Conservation (phyloP, 192 early-diverging fungal genomes). For the Coemansia sp. region DNA sequence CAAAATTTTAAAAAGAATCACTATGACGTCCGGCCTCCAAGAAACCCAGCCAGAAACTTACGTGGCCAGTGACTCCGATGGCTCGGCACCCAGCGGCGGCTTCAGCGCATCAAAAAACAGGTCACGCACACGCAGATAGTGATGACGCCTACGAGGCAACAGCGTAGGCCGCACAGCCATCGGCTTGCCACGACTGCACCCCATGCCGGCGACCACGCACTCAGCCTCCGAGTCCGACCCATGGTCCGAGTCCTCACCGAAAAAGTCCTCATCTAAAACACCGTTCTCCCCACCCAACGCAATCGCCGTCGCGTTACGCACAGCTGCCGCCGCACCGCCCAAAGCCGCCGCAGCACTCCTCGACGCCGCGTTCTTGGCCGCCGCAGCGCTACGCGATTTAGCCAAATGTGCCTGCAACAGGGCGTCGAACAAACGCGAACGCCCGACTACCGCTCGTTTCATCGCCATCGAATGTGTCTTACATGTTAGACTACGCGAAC, state of each 20-base stretch:
- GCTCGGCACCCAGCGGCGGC: constrained; percentile 30
- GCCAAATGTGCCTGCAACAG: constrained; percentile 74
- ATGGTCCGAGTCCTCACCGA: constrained; percentile 68
- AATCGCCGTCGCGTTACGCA: constrained; percentile 50
- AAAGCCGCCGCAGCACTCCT: constrained; percentile 36
- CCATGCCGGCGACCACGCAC: constrained; percentile 64
- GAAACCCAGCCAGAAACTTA: not conserved
- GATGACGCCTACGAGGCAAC: constrained; percentile 61
- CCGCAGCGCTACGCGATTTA: constrained; percentile 66
- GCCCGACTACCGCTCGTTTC: constrained; percentile 81
- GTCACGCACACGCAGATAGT: constrained; percentile 63
- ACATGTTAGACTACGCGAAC: constrained; percentile 89
- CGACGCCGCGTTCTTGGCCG: constrained; percentile 39
- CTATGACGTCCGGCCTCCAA: not conserved
- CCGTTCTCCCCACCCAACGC: constrained; percentile 61
- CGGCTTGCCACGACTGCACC: constrained; percentile 62
- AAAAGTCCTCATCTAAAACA: constrained; percentile 40
- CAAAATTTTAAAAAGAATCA: not conserved
- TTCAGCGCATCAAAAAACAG: constrained; percentile 67
- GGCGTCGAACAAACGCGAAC: constrained; percentile 81
- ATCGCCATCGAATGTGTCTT: constrained; percentile 90
- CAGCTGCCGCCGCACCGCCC: constrained; percentile 46
- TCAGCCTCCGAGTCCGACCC: constrained; percentile 56
- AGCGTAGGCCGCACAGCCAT: constrained; percentile 58
- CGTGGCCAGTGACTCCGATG: constrained; percentile 18